Base-by-base conservation (phyloP, 768 basidiomycete species). In the Boletales sp. region DNA sequence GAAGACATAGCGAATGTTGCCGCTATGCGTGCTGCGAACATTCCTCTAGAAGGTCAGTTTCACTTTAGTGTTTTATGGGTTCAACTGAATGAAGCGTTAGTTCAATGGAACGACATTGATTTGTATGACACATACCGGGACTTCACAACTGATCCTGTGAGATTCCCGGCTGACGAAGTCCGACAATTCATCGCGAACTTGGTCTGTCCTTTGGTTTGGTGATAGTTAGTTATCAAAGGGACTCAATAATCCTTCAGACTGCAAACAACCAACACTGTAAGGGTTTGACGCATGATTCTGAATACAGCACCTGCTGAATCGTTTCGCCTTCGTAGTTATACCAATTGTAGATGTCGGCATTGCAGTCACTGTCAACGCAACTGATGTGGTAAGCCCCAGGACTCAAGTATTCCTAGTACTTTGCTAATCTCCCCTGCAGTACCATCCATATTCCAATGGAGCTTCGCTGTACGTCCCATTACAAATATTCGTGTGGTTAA, bases 81-180 rank as follows among this genome's bases (percentile, higher is more conserved):
- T 27, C 10, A 17, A 11, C 32, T 52, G 6, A 64, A 49, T 14
- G 17, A 15, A 0, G 17, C 12, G 24, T 17, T 32, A 84, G 84
- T 81, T 39, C 86, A 86, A 76, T 88, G 86, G 86, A 87, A 84
- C 59, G 86, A 87, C 55, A 85, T 88, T 52, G 86, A 88, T 66
- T 53, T 87, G 45, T 87, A 86, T 56, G 80, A 86, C 55, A 78
- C 83, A 24, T 71, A 77, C 32, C 75, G 86, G 12, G 86, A 85
- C 64, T 86, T 87, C 55, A 88, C 86, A 5, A 67, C 76, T 8
- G 85, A 87, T 60, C 84, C 84, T 12, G 75, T 80, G 27, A 76
- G 71, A 39, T 88, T 80, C 71, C 81, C 85, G 6, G 68, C 61
- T 14, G 73, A 78, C 15, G 78, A 82, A 52, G 66, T 86, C 58